Conservation (phyloP, 1,284 basidiomycete genomes). For the Trichosporon inkin region DNA sequence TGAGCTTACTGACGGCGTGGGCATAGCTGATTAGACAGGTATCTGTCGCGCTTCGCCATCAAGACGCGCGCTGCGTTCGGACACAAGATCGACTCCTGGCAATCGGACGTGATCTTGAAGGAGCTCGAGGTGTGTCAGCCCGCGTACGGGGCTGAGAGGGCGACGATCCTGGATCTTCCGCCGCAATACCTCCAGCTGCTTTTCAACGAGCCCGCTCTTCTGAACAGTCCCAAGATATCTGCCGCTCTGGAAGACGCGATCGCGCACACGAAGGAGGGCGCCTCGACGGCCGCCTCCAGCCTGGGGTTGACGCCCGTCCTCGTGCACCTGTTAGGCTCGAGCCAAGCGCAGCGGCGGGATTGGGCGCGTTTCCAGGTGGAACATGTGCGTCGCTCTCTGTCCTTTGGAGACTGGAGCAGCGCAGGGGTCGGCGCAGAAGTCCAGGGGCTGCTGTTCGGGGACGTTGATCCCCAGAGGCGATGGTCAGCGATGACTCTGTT, state of each 20-base stretch:
- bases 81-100: constrained; percentile 64
- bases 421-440: constrained; percentile 33
- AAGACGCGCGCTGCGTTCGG: constrained; percentile 59
- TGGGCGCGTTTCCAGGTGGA: constrained; percentile 35
- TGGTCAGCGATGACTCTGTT: constrained; percentile 29
- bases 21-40: constrained; percentile 27
- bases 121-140: constrained; percentile 21
- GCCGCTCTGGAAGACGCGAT: constrained; percentile 28
- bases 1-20: constrained; percentile 52
- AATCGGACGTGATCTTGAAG: constrained; percentile 43
- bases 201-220: constrained; percentile 61
- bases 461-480: constrained; percentile 10
- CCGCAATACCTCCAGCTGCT: constrained; percentile 62
- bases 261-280: not conserved
- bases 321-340: constrained; percentile 28
- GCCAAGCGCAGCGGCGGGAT: constrained; percentile 13
- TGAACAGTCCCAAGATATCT: constrained; percentile 57
- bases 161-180: constrained; percentile 42
- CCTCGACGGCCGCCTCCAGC: constrained; percentile 14
- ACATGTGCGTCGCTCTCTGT: constrained; percentile 21
- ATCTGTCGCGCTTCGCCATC: constrained; percentile 44
- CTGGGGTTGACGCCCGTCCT: constrained; percentile 31
- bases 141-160: constrained; percentile 21
- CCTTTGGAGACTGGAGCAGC: constrained; percentile 34
- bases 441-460: constrained; percentile 23